Evolutionary conservation across 257 asterid genomes (phyloP).

Genomic region (Echites panduratus): DNA sequence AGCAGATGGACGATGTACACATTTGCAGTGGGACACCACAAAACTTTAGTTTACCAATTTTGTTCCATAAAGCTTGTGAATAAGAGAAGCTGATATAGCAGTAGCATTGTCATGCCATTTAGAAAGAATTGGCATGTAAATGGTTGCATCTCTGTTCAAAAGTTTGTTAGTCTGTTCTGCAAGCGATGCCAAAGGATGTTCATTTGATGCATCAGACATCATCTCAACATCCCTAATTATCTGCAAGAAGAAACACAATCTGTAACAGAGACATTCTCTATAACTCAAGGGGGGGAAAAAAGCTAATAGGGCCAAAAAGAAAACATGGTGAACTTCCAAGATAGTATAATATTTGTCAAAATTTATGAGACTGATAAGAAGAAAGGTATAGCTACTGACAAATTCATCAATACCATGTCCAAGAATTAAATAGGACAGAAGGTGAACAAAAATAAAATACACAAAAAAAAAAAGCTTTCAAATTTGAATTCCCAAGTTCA

Average conservation of each 20-base stretch:
- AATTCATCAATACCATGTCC: neutral
- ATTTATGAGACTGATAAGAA: neutral
- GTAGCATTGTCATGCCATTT: constrained; percentile 66
- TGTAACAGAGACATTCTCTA: neutral
- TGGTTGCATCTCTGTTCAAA: constrained; percentile 46
- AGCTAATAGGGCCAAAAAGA: neutral
- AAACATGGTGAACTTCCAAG: neutral
- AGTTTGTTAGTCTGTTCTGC: constrained; percentile 72
- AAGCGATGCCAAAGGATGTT: constrained; percentile 79
- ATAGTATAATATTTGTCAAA: neutral
- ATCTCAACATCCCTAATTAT: constrained; percentile 77
- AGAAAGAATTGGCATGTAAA: constrained; percentile 69
- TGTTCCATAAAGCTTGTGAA: constrained; percentile 86
- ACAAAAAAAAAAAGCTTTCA: no score
- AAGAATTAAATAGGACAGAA: neutral
- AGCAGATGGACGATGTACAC: constrained; percentile 15
- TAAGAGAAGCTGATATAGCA: constrained; percentile 80
- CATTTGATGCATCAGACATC: constrained; percentile 60
- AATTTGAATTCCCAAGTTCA: neutral
- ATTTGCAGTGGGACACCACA: constrained; percentile 13
- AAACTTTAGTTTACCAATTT: constrained; percentile 54
- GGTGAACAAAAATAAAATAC: neutral
- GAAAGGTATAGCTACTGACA: neutral
- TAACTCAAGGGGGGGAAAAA: neutral
- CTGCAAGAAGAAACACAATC: constrained; percentile 32